Evolutionary conservation across 805 yeast genomes (phyloP).

Genomic region (Cyberlindnera xishuangbannaensis): DNA sequence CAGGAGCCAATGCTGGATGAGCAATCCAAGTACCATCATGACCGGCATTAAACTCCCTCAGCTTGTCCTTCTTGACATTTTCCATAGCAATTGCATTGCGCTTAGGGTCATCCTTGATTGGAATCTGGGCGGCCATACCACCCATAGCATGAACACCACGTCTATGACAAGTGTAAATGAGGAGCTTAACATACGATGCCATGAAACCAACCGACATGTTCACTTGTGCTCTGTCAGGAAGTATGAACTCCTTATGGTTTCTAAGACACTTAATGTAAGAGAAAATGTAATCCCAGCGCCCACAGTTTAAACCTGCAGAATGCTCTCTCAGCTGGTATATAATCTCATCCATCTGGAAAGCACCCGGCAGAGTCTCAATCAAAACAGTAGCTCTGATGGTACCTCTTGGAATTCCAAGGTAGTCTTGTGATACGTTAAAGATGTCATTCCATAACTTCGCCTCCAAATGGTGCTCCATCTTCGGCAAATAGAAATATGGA

Average conservation of each 20-base stretch:
- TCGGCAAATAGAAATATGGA: slow-evolving; percentile 78
- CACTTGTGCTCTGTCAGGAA: slow-evolving; percentile 74
- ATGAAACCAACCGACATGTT: slow-evolving; percentile 81
- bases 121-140: slow-evolving; percentile 88
- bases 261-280: slow-evolving; percentile 71
- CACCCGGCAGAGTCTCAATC: slow-evolving; percentile 80
- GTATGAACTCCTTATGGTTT: slow-evolving; percentile 56
- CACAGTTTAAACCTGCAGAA: slow-evolving; percentile 80
- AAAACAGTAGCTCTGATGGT: slow-evolving; percentile 76
- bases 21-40: slow-evolving; percentile 91
- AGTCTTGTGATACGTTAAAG: slow-evolving; percentile 72
- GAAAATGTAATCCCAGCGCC: slow-evolving; percentile 87
- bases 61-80: slow-evolving; percentile 68
- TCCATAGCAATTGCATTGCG: slow-evolving; percentile 63
- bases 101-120: slow-evolving; percentile 64
- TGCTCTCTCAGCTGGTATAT: slow-evolving; percentile 72
- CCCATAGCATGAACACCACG: slow-evolving; percentile 86
- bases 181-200: slow-evolving; percentile 69
- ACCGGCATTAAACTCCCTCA: slow-evolving; percentile 70
- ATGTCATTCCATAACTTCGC: slow-evolving; percentile 82
- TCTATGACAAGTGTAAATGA: slow-evolving; percentile 68
- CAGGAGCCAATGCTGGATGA: slow-evolving; percentile 74
- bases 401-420: slow-evolving; percentile 63
- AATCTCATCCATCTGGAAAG: slow-evolving; percentile 83
- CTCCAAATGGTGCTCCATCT: slow-evolving; percentile 82